Percentiles rank a stretch among this genome's conserved stretches.
phyloP scores from a whole-genome alignment of 805 yeast species.

The Hemisphaericaspora nanyangensis region DNA sequence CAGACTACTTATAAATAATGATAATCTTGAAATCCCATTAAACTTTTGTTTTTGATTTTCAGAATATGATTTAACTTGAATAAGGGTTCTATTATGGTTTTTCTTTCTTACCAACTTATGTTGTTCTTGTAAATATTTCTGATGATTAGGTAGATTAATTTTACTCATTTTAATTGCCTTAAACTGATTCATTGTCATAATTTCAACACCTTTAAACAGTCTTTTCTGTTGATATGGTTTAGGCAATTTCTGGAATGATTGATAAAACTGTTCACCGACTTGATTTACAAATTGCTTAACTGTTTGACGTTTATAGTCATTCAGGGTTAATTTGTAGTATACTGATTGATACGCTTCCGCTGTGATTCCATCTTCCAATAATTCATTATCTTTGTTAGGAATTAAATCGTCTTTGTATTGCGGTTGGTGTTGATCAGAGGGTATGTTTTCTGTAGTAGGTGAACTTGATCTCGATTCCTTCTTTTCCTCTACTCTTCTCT shows the following conservation, averaged over 20 bases:
- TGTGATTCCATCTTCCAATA: conserved; percentile 34
- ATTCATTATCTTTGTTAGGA: conserved; percentile 44
- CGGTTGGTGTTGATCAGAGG: background rate
- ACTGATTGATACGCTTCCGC: conserved; percentile 51
- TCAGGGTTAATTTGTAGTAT: conserved; percentile 44
- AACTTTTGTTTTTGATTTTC: conserved; percentile 58
- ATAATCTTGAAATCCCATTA: conserved; percentile 66
- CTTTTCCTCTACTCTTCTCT: conserved; percentile 9
- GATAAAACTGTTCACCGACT: conserved; percentile 19
- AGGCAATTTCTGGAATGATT: conserved; percentile 3
- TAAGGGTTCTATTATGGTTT: conserved; percentile 23
- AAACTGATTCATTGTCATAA: conserved; percentile 23
- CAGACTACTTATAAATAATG: conserved; percentile 43
- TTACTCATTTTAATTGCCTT: conserved; percentile 27
- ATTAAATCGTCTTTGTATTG: conserved; percentile 7
- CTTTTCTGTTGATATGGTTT: conserved; percentile 5
- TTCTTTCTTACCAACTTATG: conserved; percentile 22
- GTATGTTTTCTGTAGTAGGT: background rate
- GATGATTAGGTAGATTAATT: conserved; percentile 30
- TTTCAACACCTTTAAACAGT: conserved; percentile 12
- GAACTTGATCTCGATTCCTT: background rate
- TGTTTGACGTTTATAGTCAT: conserved; percentile 41
- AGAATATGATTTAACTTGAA: conserved; percentile 53
- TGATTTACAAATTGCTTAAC: conserved; percentile 20
- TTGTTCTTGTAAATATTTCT: conserved; percentile 28